These are phyloP conservation scores for Aspergillus incahuasiensis DNA, from an alignment of 495 filamentous ascomycete species.

Conservation along the genomic window DNA sequence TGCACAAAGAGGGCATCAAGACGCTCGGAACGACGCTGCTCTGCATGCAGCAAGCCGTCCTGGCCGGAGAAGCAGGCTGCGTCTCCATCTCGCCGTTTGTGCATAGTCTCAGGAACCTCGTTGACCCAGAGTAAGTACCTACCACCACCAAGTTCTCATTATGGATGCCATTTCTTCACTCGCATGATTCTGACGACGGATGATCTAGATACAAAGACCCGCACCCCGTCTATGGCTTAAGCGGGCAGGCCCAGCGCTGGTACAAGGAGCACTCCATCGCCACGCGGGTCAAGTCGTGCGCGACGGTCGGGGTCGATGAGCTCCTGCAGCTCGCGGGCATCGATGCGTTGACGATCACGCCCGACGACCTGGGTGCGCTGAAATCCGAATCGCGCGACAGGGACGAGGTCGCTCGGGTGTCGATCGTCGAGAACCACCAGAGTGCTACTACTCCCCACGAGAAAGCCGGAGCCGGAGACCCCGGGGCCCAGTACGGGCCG, in stretches of 20 bases:
- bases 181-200: not conserved
- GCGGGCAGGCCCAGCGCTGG: slow-evolving; percentile 4
- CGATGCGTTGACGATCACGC: slow-evolving; percentile 1
- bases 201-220: not conserved
- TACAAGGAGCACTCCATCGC: not conserved
- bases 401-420: not conserved
- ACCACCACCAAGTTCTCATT: no score
- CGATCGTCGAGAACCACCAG: not conserved
- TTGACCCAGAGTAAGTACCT: not conserved
- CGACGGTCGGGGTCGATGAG: not conserved
- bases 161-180: not conserved
- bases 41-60: slow-evolving; percentile 7
- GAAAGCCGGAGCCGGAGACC: no score
- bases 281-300: slow-evolving; percentile 7
- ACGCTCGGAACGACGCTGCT: slow-evolving; percentile 7
- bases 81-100: slow-evolving; percentile 11
- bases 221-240: not conserved
- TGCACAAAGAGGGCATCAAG: not conserved
- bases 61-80: slow-evolving; percentile 9
- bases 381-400: not conserved
- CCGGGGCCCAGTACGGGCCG: not conserved
- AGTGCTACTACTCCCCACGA: no score
- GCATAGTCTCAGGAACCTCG: not conserved
- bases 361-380: not conserved
- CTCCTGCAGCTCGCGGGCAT: slow-evolving; percentile 7